Base-by-base conservation (phyloP, 2,329 filamentous ascomycete species). In the Magnaporthales sp. region DNA sequence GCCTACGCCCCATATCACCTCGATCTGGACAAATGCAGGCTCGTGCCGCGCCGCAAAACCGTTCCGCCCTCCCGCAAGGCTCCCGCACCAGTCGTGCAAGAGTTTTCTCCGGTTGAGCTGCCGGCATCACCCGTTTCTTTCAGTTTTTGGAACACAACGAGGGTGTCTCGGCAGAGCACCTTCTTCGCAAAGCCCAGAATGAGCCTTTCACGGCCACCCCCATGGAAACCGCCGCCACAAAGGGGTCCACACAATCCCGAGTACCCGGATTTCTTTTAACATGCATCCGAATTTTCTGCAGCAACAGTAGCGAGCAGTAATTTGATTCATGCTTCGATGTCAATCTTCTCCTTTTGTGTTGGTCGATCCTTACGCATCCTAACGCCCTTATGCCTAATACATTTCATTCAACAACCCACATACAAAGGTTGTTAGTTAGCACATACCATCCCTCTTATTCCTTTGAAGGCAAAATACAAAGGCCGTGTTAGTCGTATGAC, bases 111-210 rank as follows among this genome's bases (percentile, higher is more conserved):
- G 13, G 56, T 67, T 11, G 69, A 70, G 65, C 63, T 70, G 62
- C 69, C 69, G 10, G 69, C 68, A 4, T 62, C 68, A 22, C 69
- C 69, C 2, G 54, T 69, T 80, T 56, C 63, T 29, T 58, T 60
- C 26, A 60, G 56, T 15, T 60, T 60, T 8, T 60, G 56, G 56
- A 26, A 29, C 11, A 60, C 56, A 27, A 15, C 56, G 11, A 60
- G 56, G 11, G 13, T 24, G 9, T 60, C 56, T 27, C 24, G 22
- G 13, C 56, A 24, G 56, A 60, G 56, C 11, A 60, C 22, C 24
- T 27, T 60, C 15, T 27, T 27, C 11, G 56, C 24, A 26, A 60
- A 27, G 26, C 15, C 24, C 19, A 60, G 56, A 60, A 24, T 29
- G 56, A 60, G 56, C 56, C 11, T 60, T 8, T 29, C 56, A 9